Evolutionary conservation across 2,329 filamentous ascomycete genomes (phyloP).

Genomic region (Fusarium sambucinum): DNA sequence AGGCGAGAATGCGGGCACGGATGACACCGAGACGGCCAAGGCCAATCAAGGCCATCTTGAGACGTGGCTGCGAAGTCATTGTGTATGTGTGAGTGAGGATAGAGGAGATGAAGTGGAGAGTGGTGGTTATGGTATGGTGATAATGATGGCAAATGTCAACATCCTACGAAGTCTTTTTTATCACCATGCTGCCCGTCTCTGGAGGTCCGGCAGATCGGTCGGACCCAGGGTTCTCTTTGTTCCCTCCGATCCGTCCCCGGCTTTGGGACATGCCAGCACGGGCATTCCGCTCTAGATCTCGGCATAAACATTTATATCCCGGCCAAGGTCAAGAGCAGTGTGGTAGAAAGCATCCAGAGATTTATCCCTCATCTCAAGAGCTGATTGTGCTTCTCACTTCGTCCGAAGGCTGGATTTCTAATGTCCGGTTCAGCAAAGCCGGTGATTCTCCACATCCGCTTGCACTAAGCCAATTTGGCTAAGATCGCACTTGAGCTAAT

Average conservation of each 20-base stretch:
- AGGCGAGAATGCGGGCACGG: constrained; percentile 51
- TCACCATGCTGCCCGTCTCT: not conserved
- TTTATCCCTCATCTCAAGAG: not conserved
- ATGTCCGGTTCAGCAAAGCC: not conserved
- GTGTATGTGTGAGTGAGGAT: constrained; percentile 11
- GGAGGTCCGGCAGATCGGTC: not conserved
- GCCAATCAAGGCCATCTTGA: constrained; percentile 45
- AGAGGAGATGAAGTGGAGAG: too few relatives aligned
- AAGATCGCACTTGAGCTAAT: not conserved
- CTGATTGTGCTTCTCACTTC: not conserved
- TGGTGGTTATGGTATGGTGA: not conserved
- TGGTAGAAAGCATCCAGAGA: not conserved
- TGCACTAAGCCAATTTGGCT: not conserved
- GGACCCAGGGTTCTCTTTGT: constrained; percentile 1
- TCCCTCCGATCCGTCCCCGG: constrained; percentile 2
- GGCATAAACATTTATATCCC: not conserved
- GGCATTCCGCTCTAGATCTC: not conserved
- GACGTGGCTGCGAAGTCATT: constrained; percentile 29
- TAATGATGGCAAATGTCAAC: not conserved
- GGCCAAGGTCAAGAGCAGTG: not conserved
- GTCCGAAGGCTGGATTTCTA: not conserved
- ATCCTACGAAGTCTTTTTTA: not conserved
- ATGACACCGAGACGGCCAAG: constrained; percentile 49
- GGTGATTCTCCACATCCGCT: not conserved
- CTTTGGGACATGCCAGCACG: not conserved